Conservation (phyloP, 2,329 filamentous ascomycete species). For the Diaporthe capsici region DNA sequence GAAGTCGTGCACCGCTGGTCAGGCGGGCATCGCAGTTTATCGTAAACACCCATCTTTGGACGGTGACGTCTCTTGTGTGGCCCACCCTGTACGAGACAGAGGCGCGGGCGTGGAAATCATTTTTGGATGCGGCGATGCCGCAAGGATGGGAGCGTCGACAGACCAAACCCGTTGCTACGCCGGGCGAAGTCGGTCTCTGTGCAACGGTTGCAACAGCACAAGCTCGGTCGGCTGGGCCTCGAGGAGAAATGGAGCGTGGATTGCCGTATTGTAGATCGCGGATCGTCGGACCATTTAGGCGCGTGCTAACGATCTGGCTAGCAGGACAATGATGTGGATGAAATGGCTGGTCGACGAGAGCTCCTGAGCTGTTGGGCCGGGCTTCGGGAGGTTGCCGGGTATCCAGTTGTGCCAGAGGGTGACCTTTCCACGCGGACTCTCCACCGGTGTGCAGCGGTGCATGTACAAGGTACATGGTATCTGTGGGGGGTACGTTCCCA, state of each 20-base stretch:
- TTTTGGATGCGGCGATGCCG: slow-evolving; percentile 22
- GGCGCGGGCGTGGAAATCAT: slow-evolving; percentile 10
- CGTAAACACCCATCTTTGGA: slow-evolving; percentile 12
- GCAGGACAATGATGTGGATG: not conserved
- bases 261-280: slow-evolving; percentile 27
- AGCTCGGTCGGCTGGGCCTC: not conserved
- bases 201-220: slow-evolving; percentile 15
- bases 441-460: slow-evolving; percentile 20
- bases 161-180: slow-evolving; percentile 7
- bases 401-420: not conserved
- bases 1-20: slow-evolving; percentile 10
- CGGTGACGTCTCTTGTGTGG: slow-evolving; percentile 13
- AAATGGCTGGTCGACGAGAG: not conserved
- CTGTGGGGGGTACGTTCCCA: slow-evolving; percentile 12
- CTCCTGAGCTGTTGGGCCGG: not conserved
- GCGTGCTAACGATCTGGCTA: slow-evolving; percentile 19
- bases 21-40: slow-evolving; percentile 4
- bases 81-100: slow-evolving; percentile 17
- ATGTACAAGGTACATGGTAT: not conserved
- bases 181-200: slow-evolving; percentile 21
- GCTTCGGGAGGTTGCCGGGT: slow-evolving; percentile 17
- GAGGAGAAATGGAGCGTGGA: slow-evolving; percentile 18
- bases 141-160: not conserved
- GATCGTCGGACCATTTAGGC: slow-evolving; percentile 25
- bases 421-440: slow-evolving; percentile 2